A percentile compares a stretch with the other conserved stretches of the same genome.
Evolutionary conservation across 2,329 filamentous ascomycete species (phyloP).

Genomic region (Aurifilum marmelostoma): DNA sequence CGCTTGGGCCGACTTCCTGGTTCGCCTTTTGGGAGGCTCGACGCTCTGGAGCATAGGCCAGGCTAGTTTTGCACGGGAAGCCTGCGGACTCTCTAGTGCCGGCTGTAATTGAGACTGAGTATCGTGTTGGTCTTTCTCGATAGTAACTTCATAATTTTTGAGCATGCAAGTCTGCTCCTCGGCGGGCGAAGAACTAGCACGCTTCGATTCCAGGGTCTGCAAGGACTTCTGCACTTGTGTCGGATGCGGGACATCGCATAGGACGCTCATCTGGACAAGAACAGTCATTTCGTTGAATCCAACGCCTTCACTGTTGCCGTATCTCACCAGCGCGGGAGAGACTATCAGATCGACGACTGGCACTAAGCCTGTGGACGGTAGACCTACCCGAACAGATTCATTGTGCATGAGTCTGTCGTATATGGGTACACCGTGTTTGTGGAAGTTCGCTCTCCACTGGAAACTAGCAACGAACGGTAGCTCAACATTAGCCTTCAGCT

Average conservation of each 20-base stretch:
- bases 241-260: background rate
- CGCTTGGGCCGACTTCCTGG: background rate
- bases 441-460: no score
- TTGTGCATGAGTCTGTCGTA: background rate
- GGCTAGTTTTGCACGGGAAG: background rate
- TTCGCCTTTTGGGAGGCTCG: background rate
- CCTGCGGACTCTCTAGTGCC: background rate
- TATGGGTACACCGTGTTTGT: background rate
- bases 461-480: background rate
- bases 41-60: background rate
- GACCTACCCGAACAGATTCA: background rate
- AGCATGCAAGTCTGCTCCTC: background rate
- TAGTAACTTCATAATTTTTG: background rate
- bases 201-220: background rate
- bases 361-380: no score
- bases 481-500: background rate
- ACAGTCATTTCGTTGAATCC: background rate
- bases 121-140: background rate
- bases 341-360: slow-evolving; percentile 14
- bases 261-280: slow-evolving; percentile 13
- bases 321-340: slow-evolving; percentile 10
- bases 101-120: background rate
- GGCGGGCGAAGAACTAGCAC: background rate
- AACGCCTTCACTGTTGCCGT: slow-evolving; percentile 13
- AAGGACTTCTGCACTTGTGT: background rate